Conservation (phyloP, 345 rosid genomes). For the Citrus trifoliata region DNA sequence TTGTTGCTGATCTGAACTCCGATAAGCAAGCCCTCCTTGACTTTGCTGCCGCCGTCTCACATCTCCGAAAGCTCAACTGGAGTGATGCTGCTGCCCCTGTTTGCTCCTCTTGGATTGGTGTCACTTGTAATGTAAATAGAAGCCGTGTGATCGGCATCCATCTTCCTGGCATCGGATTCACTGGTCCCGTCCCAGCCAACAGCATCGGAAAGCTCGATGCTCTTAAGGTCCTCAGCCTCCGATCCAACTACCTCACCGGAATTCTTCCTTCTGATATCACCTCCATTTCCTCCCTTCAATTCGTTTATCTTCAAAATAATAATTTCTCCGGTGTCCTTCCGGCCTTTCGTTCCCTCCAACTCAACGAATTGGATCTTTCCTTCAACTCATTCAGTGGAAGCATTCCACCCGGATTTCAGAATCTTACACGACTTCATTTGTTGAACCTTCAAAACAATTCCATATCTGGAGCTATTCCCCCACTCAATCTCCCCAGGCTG, state of each 20-base stretch:
- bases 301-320: slow-evolving; percentile 63
- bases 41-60: slow-evolving; percentile 47
- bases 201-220: slow-evolving; percentile 55
- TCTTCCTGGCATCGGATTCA: slow-evolving; percentile 73
- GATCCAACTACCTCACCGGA: slow-evolving; percentile 68
- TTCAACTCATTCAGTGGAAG: slow-evolving; percentile 57
- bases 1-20: slow-evolving; percentile 41
- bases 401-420: slow-evolving; percentile 37
- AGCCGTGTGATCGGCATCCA: slow-evolving; percentile 45
- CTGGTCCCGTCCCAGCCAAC: slow-evolving; percentile 51
- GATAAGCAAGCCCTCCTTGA: slow-evolving; percentile 56
- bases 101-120: slow-evolving; percentile 62
- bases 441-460: slow-evolving; percentile 56
- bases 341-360: slow-evolving; percentile 30
- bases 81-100: slow-evolving; percentile 31
- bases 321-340: slow-evolving; percentile 57
- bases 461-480: slow-evolving; percentile 46
- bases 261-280: slow-evolving; percentile 58
- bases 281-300: slow-evolving; percentile 52
- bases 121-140: slow-evolving; percentile 40
- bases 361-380: slow-evolving; percentile 62
- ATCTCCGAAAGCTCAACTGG: slow-evolving; percentile 54
- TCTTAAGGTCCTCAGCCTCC: slow-evolving; percentile 59
- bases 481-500: slow-evolving; percentile 45
- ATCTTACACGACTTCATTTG: slow-evolving; percentile 35